Evolutionary conservation across 75 land plant species (phyloP).

Genomic region (Cunninghamia lanceolata): DNA sequence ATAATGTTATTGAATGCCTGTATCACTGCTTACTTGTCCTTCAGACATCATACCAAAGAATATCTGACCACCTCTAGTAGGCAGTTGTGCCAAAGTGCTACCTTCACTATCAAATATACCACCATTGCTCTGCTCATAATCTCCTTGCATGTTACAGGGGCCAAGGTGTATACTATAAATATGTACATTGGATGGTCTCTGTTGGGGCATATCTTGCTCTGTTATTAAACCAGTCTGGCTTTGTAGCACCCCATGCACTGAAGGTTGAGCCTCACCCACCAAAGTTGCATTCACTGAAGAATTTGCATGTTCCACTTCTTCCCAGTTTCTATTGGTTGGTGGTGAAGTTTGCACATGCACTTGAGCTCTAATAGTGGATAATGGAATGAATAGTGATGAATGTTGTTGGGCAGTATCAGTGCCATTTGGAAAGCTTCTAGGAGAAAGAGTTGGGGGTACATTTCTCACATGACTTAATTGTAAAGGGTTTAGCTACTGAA

Average conservation of each 20-base stretch:
- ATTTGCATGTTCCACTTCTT: neutral
- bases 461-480: slow-evolving; percentile 15
- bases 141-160: too few species aligned
- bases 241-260: neutral
- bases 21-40: neutral
- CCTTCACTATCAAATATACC: neutral
- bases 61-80: neutral
- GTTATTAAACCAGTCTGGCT: neutral
- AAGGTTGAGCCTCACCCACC: neutral
- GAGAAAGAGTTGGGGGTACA: slow-evolving; percentile 5
- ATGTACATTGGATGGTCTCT: too few species aligned
- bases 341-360: slow-evolving; percentile 4
- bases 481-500: slow-evolving; percentile 42
- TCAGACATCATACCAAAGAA: slow-evolving; percentile 2
- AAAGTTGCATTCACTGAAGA: neutral
- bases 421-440: slow-evolving; percentile 6
- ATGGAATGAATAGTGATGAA: slow-evolving; percentile 2
- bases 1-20: too few species aligned
- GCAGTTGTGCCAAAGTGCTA: neutral
- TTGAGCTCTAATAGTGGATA: neutral
- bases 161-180: too few species aligned
- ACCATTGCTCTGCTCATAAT: too few species aligned
- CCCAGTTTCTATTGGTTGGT: neutral
- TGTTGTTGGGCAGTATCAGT: slow-evolving; percentile 15
- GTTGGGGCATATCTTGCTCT: too few species aligned